These are phyloP conservation scores for Phialophora tarda DNA, from an alignment of 2,329 filamentous ascomycete genomes.

Conservation along the genomic window DNA sequence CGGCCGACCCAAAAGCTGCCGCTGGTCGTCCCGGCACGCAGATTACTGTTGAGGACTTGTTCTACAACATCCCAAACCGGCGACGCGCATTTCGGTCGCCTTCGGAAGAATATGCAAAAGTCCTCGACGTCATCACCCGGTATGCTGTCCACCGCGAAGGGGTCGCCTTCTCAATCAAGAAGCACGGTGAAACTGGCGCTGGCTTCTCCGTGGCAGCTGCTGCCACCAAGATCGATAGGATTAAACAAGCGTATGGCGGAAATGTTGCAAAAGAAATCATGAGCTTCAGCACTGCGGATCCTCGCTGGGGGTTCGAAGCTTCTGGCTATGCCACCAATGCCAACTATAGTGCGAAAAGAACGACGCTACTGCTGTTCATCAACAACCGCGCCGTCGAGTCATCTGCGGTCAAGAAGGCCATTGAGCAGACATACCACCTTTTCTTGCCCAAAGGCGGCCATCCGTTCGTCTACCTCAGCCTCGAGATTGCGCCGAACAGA, in stretches of 20 bases:
- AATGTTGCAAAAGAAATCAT: constrained; percentile 87
- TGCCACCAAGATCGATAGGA: constrained; percentile 77
- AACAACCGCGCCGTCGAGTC: constrained; percentile 96
- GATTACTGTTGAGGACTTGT: constrained; percentile 94
- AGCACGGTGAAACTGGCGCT: constrained; percentile 83
- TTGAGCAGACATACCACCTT: constrained; percentile 85
- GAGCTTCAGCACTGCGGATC: constrained; percentile 72
- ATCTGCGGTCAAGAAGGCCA: constrained; percentile 79
- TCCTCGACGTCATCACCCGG: constrained; percentile 89
- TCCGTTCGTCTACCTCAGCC: constrained; percentile 88
- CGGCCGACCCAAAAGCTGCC: constrained; percentile 80
- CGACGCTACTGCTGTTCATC: constrained; percentile 87
- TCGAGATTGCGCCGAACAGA: constrained; percentile 88
- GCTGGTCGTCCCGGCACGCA: constrained; percentile 90
- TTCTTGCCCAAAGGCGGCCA: constrained; percentile 94
- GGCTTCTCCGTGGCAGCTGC: constrained; percentile 78
- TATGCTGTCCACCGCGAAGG: constrained; percentile 90
- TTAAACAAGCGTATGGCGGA: constrained; percentile 86
- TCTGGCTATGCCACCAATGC: constrained; percentile 86
- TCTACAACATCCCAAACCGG: constrained; percentile 92
- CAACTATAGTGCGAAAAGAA: constrained; percentile 92
- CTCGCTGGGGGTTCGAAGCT: constrained; percentile 82
- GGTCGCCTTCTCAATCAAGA: constrained; percentile 97
- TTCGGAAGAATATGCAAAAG: constrained; percentile 96
- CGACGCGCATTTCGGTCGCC: constrained; percentile 87